Percentiles rank a stretch among this genome's conserved stretches.
These are phyloP conservation scores for Monosporascus sp. DNA, from an alignment of 2,329 filamentous ascomycete genomes.

Conservation along the genomic window DNA sequence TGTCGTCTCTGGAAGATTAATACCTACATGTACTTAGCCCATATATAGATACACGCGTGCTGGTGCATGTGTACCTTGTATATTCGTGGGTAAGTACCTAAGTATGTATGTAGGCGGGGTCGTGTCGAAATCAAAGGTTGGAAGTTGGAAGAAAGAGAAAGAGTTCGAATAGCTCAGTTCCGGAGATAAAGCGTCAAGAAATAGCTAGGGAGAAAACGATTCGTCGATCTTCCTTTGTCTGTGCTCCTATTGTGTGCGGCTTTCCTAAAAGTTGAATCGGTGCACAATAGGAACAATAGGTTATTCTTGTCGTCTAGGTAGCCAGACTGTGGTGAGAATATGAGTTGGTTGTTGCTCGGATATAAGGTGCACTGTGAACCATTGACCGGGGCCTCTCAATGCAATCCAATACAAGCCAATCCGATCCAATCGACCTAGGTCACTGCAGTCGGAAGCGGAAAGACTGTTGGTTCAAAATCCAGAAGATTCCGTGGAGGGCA, in stretches of 20 bases:
- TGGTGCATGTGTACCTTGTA: background rate
- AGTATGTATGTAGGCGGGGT: background rate
- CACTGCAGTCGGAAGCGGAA: background rate
- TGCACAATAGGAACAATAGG: background rate
- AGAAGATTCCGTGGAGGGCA: background rate
- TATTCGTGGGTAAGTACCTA: background rate
- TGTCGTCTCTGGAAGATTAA: background rate
- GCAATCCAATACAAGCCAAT: background rate
- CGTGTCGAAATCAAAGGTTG: background rate
- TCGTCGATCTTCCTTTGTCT: background rate
- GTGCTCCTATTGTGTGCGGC: background rate
- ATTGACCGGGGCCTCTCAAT: background rate
- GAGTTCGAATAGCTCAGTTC: background rate
- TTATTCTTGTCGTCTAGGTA: background rate
- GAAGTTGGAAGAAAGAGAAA: background rate
- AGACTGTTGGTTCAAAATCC: background rate
- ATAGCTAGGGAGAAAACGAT: background rate
- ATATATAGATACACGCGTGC: background rate
- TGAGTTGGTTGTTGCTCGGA: background rate
- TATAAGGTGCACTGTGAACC: background rate
- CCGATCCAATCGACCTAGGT: background rate
- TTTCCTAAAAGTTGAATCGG: too few relatives aligned
- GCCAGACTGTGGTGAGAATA: background rate
- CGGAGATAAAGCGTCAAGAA: background rate
- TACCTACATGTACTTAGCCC: background rate